Base-by-base conservation (phyloP, 495 filamentous ascomycete genomes). In the Penicillium subrubescens region DNA sequence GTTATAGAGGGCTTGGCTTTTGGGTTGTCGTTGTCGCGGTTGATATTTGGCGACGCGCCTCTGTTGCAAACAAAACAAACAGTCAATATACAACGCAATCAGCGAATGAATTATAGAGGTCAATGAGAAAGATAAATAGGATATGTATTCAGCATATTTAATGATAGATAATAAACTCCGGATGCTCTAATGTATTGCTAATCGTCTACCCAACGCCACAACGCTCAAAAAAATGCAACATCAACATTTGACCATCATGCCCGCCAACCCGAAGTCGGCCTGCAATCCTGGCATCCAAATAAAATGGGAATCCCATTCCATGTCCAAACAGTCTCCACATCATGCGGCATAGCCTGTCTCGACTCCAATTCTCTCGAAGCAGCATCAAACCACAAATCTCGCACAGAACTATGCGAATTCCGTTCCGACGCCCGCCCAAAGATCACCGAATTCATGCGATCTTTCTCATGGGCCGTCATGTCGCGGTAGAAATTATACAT, bases 401-500 rank as follows among this genome's bases (percentile, higher is more conserved):
- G 66, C 23, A 77, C 64, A 15, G 75, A 75, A 35, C 61, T 64
- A 63, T 81, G 79, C 41, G 74, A 62, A 57, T 77, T 75, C 34
- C 68, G 71, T 29, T 72, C 68, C 4, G 78, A 64, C 6, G 70
- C 67, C 23, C 56, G 67, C 23, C 74, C 73, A 66, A 78, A 82
- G 14, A 82, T 69, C 52, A 74, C 61, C 3, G 77, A 75, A 43
- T 79, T 75, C 69, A 81, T 75, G 35, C 77, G 77, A 53, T 81
- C 78, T 57, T 74, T 77, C 62, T 73, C 71, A 57, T 79, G 68
- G 25, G 61, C 46, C 29, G 57, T 75, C 63, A 76, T 77, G 55
- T 82, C 80, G 21, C 71, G 68, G 53, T 80, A 70, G 57, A 82
- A 82, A 31, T 80, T 82, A 54, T 74, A 67, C 80, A 82, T 82